Conservation (phyloP, 2,329 filamentous ascomycete genomes). For the Phialophora chinensis region DNA sequence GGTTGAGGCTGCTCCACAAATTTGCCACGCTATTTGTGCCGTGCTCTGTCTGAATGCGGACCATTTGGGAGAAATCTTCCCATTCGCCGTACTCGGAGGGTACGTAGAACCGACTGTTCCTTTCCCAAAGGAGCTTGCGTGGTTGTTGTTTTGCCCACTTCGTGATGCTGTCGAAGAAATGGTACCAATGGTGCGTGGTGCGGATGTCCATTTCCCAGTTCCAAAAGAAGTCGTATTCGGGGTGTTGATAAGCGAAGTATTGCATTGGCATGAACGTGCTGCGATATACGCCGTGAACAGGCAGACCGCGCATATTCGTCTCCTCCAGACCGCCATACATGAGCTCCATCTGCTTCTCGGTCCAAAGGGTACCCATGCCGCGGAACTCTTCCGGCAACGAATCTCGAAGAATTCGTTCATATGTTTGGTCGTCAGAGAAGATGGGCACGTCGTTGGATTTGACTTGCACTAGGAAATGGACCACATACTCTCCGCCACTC, state of each 20-base stretch:
- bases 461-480: conserved; percentile 85
- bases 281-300: conserved; percentile 90
- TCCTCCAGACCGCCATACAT: conserved; percentile 89
- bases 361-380: conserved; percentile 89
- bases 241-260: conserved; percentile 85
- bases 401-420: conserved; percentile 73
- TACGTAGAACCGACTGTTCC: conserved; percentile 77
- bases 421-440: conserved; percentile 77
- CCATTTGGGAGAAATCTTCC: conserved; percentile 80
- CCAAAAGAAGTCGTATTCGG: conserved; percentile 91
- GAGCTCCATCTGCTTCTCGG: conserved; percentile 87
- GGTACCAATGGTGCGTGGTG: conserved; percentile 86
- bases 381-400: conserved; percentile 81
- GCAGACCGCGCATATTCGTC: conserved; percentile 72
- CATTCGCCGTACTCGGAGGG: conserved; percentile 76
- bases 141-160: conserved; percentile 75
- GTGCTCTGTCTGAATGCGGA: conserved; percentile 75
- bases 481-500: conserved; percentile 79
- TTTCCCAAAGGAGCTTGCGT: conserved; percentile 80
- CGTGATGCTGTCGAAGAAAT: conserved; percentile 72
- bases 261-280: conserved; percentile 94
- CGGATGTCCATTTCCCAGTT: conserved; percentile 95
- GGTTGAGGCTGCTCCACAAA: conserved; percentile 63
- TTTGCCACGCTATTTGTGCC: conserved; percentile 70
- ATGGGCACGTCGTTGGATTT: conserved; percentile 79